These are phyloP conservation scores for Neurospora sp. DNA, from an alignment of 2,329 filamentous ascomycete species.

Conservation along the genomic window DNA sequence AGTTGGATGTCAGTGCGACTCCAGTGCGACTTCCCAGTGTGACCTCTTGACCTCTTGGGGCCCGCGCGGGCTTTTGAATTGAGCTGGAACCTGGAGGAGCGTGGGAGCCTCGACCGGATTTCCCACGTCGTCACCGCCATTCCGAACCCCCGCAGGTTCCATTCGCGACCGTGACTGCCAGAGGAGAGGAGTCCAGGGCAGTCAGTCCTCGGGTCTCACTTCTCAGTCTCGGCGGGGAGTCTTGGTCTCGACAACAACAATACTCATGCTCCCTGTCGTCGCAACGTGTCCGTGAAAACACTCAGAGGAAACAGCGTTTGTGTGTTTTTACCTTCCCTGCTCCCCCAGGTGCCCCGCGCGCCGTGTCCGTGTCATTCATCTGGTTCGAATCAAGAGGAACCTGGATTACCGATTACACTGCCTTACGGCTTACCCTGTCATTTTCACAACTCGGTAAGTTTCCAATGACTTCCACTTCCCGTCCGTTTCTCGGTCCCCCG, in stretches of 20 bases:
- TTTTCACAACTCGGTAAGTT: neutral
- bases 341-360: neutral
- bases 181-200: neutral
- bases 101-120: constrained; percentile 5
- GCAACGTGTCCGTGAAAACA: neutral
- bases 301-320: neutral
- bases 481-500: neutral
- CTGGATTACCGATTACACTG: neutral
- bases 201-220: neutral
- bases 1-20: neutral
- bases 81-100: neutral
- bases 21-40: neutral
- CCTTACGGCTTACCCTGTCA: neutral
- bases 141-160: constrained; percentile 2
- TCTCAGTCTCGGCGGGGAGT: neutral
- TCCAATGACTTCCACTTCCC: neutral
- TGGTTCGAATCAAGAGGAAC: neutral
- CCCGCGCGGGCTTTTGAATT: neutral
- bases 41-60: neutral
- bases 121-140: constrained; percentile 7
- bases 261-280: neutral
- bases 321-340: neutral
- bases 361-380: neutral
- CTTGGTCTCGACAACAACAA: neutral
- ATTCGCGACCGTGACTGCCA: neutral